A percentile compares a stretch with the other conserved stretches of the same genome.
These are phyloP conservation scores for Microthlaspi erraticum DNA, from an alignment of 345 rosid species.

Conservation along the genomic window DNA sequence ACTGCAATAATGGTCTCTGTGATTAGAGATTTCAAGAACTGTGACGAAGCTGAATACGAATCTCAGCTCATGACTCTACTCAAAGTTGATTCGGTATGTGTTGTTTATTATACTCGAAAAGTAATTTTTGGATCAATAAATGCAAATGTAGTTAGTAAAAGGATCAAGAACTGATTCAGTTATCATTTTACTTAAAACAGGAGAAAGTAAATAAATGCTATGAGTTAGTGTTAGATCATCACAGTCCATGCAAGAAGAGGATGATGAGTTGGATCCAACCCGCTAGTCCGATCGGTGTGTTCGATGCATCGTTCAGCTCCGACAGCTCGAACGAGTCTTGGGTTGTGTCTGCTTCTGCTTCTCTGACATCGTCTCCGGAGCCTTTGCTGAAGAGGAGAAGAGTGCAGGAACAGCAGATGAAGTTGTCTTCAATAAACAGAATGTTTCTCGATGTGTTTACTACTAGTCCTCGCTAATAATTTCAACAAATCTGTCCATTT, in stretches of 20 bases:
- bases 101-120: background rate
- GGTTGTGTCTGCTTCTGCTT: conserved; percentile 43
- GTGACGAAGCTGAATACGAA: conserved; percentile 55
- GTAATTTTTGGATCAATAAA: conserved; percentile 9
- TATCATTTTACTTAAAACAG: conserved; percentile 44
- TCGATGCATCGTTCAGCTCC: conserved; percentile 67
- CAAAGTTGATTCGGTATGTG: conserved; percentile 47
- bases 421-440: conserved; percentile 60
- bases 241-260: conserved; percentile 56
- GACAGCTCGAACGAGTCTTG: conserved; percentile 81
- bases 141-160: conserved; percentile 13
- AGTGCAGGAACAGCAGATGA: conserved; percentile 73
- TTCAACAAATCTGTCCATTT: conserved; percentile 22
- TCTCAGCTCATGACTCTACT: conserved; percentile 71
- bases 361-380: conserved; percentile 50
- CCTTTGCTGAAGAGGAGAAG: conserved; percentile 71
- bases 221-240: conserved; percentile 62
- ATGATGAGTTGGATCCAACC: conserved; percentile 51
- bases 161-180: conserved; percentile 39
- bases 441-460: conserved; percentile 50
- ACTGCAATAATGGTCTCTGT: conserved; percentile 76
- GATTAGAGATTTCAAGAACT: conserved; percentile 63
- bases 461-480: conserved; percentile 66
- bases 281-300: conserved; percentile 67
- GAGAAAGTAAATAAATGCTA: conserved; percentile 68